These are phyloP conservation scores for Cyberlindnera saturnus DNA, from an alignment of 805 yeast genomes.

Conservation along the genomic window DNA sequence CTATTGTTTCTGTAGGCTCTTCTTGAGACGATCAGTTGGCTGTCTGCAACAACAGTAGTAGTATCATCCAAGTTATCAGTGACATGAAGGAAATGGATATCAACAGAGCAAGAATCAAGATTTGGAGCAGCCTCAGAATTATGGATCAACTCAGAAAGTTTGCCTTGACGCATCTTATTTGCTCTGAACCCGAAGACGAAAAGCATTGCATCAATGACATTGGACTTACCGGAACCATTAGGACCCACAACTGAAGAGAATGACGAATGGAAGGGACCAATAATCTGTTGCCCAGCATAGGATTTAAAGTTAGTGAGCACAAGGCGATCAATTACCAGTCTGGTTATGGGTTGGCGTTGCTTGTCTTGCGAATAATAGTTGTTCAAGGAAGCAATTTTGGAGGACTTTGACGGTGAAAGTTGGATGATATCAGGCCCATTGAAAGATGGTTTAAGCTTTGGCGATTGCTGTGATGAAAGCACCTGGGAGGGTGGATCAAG, in stretches of 20 bases:
- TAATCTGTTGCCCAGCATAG: conserved; percentile 86
- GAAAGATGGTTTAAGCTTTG: conserved; percentile 29
- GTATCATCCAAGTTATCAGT: conserved; percentile 48
- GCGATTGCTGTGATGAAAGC: conserved; percentile 21
- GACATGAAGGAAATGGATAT: conserved; percentile 79
- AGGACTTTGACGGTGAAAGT: conserved; percentile 33
- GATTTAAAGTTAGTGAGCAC: conserved; percentile 86
- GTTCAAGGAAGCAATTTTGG: conserved; percentile 26
- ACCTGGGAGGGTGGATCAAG: conserved; percentile 17
- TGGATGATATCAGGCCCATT: conserved; percentile 34
- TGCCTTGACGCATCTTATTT: conserved; percentile 92
- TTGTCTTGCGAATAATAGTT: conserved; percentile 22
- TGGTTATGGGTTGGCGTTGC: conserved; percentile 31
- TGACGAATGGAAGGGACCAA: conserved; percentile 92
- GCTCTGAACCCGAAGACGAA: conserved; percentile 98
- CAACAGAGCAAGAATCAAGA: conserved; percentile 78
- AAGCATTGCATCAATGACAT: conserved; percentile 91
- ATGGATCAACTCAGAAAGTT: conserved; percentile 87
- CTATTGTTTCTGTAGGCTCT: conserved; percentile 71
- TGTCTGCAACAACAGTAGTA: conserved; percentile 42
- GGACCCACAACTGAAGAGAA: conserved; percentile 98
- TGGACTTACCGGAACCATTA: conserved; percentile 96
- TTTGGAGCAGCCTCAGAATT: conserved; percentile 71
- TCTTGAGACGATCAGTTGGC: conserved; percentile 64
- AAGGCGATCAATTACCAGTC: conserved; percentile 71